Evolutionary conservation across 2,329 filamentous ascomycete genomes (phyloP).

Genomic region (Fusarium humuli): DNA sequence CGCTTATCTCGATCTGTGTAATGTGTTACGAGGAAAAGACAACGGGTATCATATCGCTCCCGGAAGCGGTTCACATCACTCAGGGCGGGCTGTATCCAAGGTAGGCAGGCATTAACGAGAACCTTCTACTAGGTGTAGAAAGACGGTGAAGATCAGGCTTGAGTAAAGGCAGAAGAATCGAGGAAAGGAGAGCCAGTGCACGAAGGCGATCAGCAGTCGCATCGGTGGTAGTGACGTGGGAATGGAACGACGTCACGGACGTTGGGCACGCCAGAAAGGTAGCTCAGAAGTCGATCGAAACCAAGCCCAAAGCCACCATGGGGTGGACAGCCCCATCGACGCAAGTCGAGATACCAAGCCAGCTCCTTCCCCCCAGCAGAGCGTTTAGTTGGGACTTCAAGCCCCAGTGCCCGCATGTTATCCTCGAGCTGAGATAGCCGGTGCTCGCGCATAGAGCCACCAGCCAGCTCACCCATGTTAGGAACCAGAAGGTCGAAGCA

Average conservation of each 20-base stretch:
- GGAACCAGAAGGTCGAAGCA: conserved; percentile 93
- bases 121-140: conserved; percentile 6
- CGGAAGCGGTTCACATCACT: conserved; percentile 9
- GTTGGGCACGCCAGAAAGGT: conserved; percentile 83
- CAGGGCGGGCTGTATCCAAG: conserved; percentile 36
- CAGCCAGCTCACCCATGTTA: conserved; percentile 86
- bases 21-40: conserved; percentile 41
- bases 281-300: conserved; percentile 87
- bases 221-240: conserved; percentile 77
- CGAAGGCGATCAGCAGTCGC: conserved; percentile 62
- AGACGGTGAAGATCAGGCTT: conserved; percentile 6
- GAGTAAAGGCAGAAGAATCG: background rate
- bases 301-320: conserved; percentile 93
- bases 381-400: conserved; percentile 58
- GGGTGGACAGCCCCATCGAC: conserved; percentile 89
- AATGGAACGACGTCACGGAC: conserved; percentile 89
- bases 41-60: conserved; percentile 41
- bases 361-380: conserved; percentile 56
- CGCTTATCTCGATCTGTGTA: conserved; percentile 42
- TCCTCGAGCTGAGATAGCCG: conserved; percentile 73
- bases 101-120: conserved; percentile 48
- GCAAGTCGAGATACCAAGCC: conserved; percentile 89
- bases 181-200: background rate
- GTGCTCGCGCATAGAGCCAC: conserved; percentile 91
- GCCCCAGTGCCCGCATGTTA: conserved; percentile 77